These are phyloP conservation scores for Pestalotiopsis sp. DNA, from an alignment of 2,329 filamentous ascomycete species.

Conservation along the genomic window DNA sequence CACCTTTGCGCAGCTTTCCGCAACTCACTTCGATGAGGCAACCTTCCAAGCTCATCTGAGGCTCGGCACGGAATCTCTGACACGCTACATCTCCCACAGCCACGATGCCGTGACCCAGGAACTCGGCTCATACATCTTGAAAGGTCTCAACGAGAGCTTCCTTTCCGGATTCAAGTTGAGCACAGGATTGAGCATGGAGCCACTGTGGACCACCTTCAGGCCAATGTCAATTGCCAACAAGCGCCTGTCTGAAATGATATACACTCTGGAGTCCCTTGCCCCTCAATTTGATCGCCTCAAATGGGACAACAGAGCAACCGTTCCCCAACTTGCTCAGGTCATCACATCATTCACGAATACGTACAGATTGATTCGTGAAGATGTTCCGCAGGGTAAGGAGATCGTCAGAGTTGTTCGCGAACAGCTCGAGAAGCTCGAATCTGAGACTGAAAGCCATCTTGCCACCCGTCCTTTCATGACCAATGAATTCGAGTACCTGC, in stretches of 20 bases:
- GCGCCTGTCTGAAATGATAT: constrained; percentile 46
- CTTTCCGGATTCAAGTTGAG: constrained; percentile 71
- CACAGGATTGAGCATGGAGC: constrained; percentile 80
- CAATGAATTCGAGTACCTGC: constrained; percentile 58
- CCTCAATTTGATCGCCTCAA: constrained; percentile 62
- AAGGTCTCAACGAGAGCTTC: constrained; percentile 59
- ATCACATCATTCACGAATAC: constrained; percentile 58
- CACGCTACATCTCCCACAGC: constrained; percentile 30
- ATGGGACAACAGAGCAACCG: constrained; percentile 58
- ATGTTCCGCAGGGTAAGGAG: constrained; percentile 42
- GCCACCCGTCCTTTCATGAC: constrained; percentile 51
- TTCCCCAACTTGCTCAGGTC: constrained; percentile 55
- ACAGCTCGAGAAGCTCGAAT: constrained; percentile 52
- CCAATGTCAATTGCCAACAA: constrained; percentile 59
- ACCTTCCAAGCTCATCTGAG: constrained; percentile 65
- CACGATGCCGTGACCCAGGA: constrained; percentile 33
- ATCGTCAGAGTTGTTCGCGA: constrained; percentile 52
- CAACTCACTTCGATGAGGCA: constrained; percentile 58
- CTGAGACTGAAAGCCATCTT: constrained; percentile 34
- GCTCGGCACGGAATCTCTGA: constrained; percentile 49
- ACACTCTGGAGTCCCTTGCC: constrained; percentile 59
- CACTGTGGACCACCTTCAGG: constrained; percentile 74
- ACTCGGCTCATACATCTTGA: constrained; percentile 43
- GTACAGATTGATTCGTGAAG: constrained; percentile 57
- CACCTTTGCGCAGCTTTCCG: constrained; percentile 51